These are phyloP conservation scores for Penicillium ochrochloron DNA, from an alignment of 495 filamentous ascomycete species.

Conservation along the genomic window DNA sequence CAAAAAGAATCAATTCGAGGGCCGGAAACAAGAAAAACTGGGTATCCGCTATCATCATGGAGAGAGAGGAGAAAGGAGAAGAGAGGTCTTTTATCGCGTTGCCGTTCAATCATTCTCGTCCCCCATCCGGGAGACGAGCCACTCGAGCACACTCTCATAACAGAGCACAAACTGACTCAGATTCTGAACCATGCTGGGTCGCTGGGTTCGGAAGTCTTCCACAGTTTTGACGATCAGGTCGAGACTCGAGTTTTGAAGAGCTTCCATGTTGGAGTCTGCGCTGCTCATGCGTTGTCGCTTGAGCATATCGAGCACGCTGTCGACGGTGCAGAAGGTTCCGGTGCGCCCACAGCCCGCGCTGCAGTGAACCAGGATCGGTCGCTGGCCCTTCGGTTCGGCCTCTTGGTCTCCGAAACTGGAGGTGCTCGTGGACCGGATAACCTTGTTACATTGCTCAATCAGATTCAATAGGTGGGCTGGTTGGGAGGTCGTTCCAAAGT, in stretches of 20 bases:
- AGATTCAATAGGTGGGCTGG: conserved; percentile 83
- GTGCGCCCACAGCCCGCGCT: conserved; percentile 94
- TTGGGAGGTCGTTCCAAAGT: conserved; percentile 92
- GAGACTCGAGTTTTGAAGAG: conserved; percentile 55
- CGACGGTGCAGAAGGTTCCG: conserved; percentile 94
- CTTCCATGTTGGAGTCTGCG: conserved; percentile 5
- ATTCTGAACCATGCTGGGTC: conserved; percentile 96
- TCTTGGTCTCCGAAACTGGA: conserved; percentile 44
- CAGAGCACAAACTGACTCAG: conserved; percentile 93
- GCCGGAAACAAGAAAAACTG: background rate
- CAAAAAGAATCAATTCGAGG: background rate
- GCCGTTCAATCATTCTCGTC: conserved; percentile 19
- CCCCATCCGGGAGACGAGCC: conserved; percentile 62
- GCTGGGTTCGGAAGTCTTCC: conserved; percentile 83
- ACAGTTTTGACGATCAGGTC: conserved; percentile 88
- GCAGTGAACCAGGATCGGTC: conserved; percentile 92
- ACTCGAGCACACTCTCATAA: conserved; percentile 94
- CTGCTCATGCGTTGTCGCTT: conserved; percentile 67
- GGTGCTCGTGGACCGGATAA: conserved; percentile 42
- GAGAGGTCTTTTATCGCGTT: conserved; percentile 20
- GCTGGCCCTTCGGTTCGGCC: conserved; percentile 57
- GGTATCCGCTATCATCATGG: conserved; percentile 4
- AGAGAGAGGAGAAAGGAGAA: background rate
- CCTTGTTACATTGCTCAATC: conserved; percentile 79
- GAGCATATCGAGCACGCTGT: conserved; percentile 91